Conservation (phyloP, 768 basidiomycete genomes). For the Suillus decipiens region DNA sequence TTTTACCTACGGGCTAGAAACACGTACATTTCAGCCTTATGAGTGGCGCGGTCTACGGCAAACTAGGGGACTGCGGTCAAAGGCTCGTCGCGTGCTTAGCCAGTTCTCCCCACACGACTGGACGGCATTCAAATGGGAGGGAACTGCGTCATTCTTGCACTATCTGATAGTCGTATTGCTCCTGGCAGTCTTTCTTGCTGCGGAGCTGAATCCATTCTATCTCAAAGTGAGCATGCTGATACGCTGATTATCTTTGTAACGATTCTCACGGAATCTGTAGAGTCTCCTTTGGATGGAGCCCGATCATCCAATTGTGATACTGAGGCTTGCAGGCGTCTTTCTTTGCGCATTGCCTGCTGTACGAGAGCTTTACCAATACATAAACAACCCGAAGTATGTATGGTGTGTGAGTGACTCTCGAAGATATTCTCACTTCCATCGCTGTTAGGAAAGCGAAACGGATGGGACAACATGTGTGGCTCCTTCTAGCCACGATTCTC, state of each 20-base stretch:
- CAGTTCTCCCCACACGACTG: conserved; percentile 90
- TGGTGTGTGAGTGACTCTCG: background rate
- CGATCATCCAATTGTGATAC: conserved; percentile 81
- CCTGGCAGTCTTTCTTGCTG: conserved; percentile 77
- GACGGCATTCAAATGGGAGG: conserved; percentile 87
- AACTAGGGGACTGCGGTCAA: conserved; percentile 74
- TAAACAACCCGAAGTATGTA: conserved; percentile 76
- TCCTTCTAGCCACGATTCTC: conserved; percentile 80
- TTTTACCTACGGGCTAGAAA: conserved; percentile 9
- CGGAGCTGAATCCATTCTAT: conserved; percentile 88
- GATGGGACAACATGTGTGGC: conserved; percentile 90
- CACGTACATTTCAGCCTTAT: conserved; percentile 56
- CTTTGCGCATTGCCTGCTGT: conserved; percentile 86
- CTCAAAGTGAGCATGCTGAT: conserved; percentile 58
- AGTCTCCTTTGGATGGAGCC: conserved; percentile 85
- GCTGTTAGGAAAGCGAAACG: conserved; percentile 70
- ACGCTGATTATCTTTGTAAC: conserved; percentile 9
- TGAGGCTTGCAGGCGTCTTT: conserved; percentile 72
- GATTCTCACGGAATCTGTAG: conserved; percentile 36
- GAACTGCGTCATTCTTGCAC: conserved; percentile 72
- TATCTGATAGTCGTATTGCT: conserved; percentile 75
- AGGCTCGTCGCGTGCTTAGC: conserved; percentile 75
- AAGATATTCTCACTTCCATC: conserved; percentile 9
- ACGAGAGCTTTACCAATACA: conserved; percentile 81
- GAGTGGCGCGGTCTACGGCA: conserved; percentile 84